A percentile compares a stretch with the other conserved stretches of the same genome.
These are phyloP conservation scores for Penicillium olsonii DNA, from an alignment of 2,329 filamentous ascomycete genomes.

Conservation along the genomic window DNA sequence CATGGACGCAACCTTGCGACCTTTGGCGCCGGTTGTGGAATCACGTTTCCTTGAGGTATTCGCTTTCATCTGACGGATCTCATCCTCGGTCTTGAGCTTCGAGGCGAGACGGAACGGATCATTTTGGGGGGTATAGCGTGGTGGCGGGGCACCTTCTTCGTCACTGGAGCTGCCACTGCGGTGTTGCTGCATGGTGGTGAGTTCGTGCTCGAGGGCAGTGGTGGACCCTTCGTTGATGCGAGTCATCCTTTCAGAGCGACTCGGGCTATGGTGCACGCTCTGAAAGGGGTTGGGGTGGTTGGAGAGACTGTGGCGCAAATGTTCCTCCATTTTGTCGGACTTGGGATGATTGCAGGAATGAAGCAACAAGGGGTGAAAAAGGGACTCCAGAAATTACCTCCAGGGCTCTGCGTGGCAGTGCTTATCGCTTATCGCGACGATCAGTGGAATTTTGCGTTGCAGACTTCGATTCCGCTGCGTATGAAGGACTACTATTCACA, in stretches of 20 bases:
- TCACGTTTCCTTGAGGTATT: conserved; percentile 76
- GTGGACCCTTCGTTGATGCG: conserved; percentile 39
- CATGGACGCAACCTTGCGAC: conserved; percentile 15
- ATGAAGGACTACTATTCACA: too few species aligned
- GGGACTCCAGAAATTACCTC: conserved; percentile 1
- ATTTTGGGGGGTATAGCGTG: conserved; percentile 62
- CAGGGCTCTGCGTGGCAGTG: conserved; percentile 1
- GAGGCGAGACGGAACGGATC: conserved; percentile 81
- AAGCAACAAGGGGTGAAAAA: conserved; percentile 6
- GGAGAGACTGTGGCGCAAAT: conserved; percentile 31
- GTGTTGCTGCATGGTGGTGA: conserved; percentile 23
- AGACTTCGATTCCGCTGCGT: too few species aligned
- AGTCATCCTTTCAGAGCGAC: conserved; percentile 23
- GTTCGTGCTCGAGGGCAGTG: conserved; percentile 44
- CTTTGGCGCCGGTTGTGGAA: conserved; percentile 3
- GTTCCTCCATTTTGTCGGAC: conserved; percentile 28
- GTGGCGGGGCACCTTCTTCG: conserved; percentile 50
- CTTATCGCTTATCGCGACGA: conserved; percentile 2
- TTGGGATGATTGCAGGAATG: conserved; percentile 3
- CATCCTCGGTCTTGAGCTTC: conserved; percentile 73
- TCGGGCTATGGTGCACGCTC: conserved; percentile 23
- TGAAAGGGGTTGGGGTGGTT: conserved; percentile 30
- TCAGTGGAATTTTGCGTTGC: too few species aligned
- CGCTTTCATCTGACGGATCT: conserved; percentile 75
- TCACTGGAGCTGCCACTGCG: conserved; percentile 34